Evolutionary conservation across 306 rosid genomes (phyloP).

Genomic region (Clitoria ternatea): DNA sequence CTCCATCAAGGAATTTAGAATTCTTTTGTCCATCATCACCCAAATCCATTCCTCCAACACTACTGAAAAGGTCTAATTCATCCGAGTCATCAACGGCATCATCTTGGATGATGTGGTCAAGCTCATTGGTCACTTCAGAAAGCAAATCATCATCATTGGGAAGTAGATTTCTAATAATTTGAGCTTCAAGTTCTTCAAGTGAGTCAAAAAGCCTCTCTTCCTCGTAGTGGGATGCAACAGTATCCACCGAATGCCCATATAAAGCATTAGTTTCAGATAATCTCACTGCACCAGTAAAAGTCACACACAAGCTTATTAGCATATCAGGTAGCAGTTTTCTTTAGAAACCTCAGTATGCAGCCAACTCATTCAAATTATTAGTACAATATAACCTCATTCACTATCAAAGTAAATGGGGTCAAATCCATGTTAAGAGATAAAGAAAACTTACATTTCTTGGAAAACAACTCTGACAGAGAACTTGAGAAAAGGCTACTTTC

Average conservation of each 20-base stretch:
- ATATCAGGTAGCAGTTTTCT: conserved; percentile 12
- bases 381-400: neutral
- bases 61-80: conserved; percentile 55
- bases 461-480: conserved; percentile 29
- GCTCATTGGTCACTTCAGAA: conserved; percentile 26
- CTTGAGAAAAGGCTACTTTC: conserved; percentile 33
- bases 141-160: conserved; percentile 36
- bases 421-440: neutral
- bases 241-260: conserved; percentile 32
- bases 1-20: conserved; percentile 36
- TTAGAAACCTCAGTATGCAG: conserved; percentile 4
- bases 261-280: conserved; percentile 24
- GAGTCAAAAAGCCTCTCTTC: conserved; percentile 32
- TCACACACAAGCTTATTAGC: neutral
- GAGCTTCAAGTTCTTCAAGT: conserved; percentile 41
- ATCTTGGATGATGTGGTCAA: neutral
- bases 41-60: conserved; percentile 74
- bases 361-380: neutral
- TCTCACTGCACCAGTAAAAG: conserved; percentile 26
- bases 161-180: conserved; percentile 29
- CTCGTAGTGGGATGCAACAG: conserved; percentile 21
- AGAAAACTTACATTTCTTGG: conserved; percentile 29
- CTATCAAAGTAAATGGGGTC: neutral
- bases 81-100: conserved; percentile 43
- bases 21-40: conserved; percentile 44